Conservation (phyloP, 2,329 filamentous ascomycete species). For the Pestalotiopsis sp. region DNA sequence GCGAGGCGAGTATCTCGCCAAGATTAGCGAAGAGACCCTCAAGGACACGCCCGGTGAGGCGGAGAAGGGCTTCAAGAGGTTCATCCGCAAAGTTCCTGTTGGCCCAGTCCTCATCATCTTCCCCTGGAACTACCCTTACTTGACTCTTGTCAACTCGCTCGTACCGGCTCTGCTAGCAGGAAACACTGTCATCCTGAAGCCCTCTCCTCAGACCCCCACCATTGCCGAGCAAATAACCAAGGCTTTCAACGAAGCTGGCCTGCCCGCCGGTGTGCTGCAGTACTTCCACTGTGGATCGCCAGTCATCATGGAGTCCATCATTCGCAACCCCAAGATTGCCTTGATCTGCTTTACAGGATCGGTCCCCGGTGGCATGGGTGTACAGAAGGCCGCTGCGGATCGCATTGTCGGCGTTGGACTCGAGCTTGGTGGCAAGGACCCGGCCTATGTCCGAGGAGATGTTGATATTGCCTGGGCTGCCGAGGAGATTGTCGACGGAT, state of each 20-base stretch:
- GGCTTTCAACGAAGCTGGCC: constrained; percentile 77
- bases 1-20: constrained; percentile 82
- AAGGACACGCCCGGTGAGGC: constrained; percentile 80
- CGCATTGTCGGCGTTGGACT: constrained; percentile 85
- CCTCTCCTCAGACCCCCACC: constrained; percentile 92
- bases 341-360: constrained; percentile 94
- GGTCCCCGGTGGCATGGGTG: constrained; percentile 81
- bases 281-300: constrained; percentile 89
- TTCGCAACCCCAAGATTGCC: constrained; percentile 75
- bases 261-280: constrained; percentile 83
- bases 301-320: constrained; percentile 73
- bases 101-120: constrained; percentile 89
- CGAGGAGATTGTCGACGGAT: constrained; percentile 91
- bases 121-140: constrained; percentile 97
- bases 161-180: constrained; percentile 89
- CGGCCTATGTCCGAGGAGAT: constrained; percentile 84
- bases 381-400: constrained; percentile 83
- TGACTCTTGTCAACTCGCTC: constrained; percentile 90
- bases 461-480: constrained; percentile 91
- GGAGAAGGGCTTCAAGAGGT: constrained; percentile 88
- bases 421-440: constrained; percentile 93
- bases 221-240: constrained; percentile 82
- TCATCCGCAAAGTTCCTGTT: constrained; percentile 84
- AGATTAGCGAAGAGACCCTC: constrained; percentile 78
- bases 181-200: constrained; percentile 91